A percentile compares a stretch with the other conserved stretches of the same genome.
These are phyloP conservation scores for Nothophytophthora sp. DNA, from an alignment of 352 stramenopile genomes.

Conservation along the genomic window DNA sequence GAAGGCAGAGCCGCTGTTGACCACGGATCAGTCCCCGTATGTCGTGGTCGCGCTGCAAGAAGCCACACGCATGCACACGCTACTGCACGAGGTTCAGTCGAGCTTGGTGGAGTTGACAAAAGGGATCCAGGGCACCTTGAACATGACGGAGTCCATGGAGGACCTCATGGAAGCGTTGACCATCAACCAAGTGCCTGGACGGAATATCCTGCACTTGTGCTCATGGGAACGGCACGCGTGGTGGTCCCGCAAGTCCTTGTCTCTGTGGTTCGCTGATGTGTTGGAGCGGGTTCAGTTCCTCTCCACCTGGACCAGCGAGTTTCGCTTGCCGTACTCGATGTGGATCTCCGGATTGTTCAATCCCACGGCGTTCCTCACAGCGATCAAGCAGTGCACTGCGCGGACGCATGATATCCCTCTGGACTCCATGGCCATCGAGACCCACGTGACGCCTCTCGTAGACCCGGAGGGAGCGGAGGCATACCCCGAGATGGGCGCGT, in stretches of 20 bases:
- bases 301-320: conserved; percentile 64
- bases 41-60: conserved; percentile 85
- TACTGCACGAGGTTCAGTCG: conserved; percentile 62
- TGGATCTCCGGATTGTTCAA: conserved; percentile 87
- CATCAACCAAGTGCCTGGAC: conserved; percentile 76
- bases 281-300: conserved; percentile 74
- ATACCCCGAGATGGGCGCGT: conserved; percentile 85
- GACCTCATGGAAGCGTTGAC: conserved; percentile 70
- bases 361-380: conserved; percentile 81
- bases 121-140: conserved; percentile 83
- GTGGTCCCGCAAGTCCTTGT: conserved; percentile 83
- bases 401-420: conserved; percentile 85
- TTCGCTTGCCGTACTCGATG: conserved; percentile 74
- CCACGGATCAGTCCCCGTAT: conserved; percentile 73
- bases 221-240: conserved; percentile 84
- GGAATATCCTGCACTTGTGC: conserved; percentile 71
- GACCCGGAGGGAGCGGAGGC: conserved; percentile 61
- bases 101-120: conserved; percentile 74
- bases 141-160: conserved; percentile 91
- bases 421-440: conserved; percentile 94
- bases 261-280: conserved; percentile 81
- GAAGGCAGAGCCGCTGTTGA: conserved; percentile 54
- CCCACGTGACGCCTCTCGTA: conserved; percentile 88
- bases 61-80: conserved; percentile 67
- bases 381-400: conserved; percentile 87